phyloP scores from a whole-genome alignment of 108 stramenopile genomes.

The Cyclotella distinguenda region DNA sequence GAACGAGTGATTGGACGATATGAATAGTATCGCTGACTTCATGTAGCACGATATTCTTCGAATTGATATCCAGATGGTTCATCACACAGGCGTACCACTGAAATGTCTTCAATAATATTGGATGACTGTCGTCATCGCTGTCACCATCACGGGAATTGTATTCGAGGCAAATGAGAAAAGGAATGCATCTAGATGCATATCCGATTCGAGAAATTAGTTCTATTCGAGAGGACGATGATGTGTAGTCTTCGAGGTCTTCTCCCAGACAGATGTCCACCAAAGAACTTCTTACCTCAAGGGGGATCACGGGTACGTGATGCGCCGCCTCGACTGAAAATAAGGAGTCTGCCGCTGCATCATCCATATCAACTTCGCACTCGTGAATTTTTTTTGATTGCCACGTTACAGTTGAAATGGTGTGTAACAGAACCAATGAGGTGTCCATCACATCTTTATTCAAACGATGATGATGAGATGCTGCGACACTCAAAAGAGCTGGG shows the following conservation, averaged over 20 bases:
- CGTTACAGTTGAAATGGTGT: slow-evolving; percentile 29
- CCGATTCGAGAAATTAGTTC: slow-evolving; percentile 31
- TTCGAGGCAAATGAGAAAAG: slow-evolving; percentile 50
- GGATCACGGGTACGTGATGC: slow-evolving; percentile 22
- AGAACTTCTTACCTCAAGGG: slow-evolving; percentile 5
- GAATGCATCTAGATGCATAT: slow-evolving; percentile 50
- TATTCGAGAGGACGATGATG: neutral
- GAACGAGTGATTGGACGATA: slow-evolving; percentile 35
- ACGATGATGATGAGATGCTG: slow-evolving; percentile 25
- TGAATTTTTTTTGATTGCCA: slow-evolving; percentile 5
- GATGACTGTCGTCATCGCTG: slow-evolving; percentile 6
- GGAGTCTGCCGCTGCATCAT: slow-evolving; percentile 29
- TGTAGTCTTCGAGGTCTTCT: slow-evolving; percentile 11
- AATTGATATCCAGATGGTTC: slow-evolving; percentile 14
- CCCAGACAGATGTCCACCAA: slow-evolving; percentile 34
- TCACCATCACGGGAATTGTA: slow-evolving; percentile 22
- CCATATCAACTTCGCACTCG: slow-evolving; percentile 25
- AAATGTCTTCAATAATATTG: slow-evolving; percentile 15
- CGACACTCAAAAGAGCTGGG: slow-evolving; percentile 49
- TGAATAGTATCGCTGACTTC: neutral
- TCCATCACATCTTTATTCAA: slow-evolving; percentile 9
- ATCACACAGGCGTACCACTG: slow-evolving; percentile 36
- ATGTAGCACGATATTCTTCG: neutral
- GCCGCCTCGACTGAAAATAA: slow-evolving; percentile 23
- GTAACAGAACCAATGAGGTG: slow-evolving; percentile 41